A percentile compares a stretch with the other conserved stretches of the same genome.
Evolutionary conservation across 2,329 filamentous ascomycete genomes (phyloP).

Genomic region (Biscogniauxia sp.): DNA sequence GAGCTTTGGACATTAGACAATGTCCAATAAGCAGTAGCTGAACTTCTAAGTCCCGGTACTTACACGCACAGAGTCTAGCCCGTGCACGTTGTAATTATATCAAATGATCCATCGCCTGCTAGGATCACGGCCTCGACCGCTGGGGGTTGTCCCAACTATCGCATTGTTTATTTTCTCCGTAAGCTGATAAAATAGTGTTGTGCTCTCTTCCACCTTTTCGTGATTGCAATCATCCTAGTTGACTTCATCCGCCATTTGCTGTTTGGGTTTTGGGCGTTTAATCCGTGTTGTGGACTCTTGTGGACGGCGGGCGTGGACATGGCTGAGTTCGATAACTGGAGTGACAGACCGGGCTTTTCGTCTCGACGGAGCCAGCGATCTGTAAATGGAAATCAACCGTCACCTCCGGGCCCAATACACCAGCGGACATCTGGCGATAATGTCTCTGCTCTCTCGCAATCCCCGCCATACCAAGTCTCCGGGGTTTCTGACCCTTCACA

Average conservation of each 20-base stretch:
- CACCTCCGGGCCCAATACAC: constrained; percentile 4
- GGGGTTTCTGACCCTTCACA: constrained; percentile 3
- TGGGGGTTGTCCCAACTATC: background rate
- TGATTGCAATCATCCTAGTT: background rate
- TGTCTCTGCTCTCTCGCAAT: constrained; percentile 12
- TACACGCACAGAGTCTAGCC: background rate
- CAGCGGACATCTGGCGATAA: constrained; percentile 12
- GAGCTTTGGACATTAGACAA: background rate
- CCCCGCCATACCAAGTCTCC: constrained; percentile 4
- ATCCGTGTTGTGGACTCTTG: background rate
- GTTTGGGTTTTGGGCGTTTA: background rate
- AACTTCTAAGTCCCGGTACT: background rate
- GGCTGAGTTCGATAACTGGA: background rate
- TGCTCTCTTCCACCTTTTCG: background rate
- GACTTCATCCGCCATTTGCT: background rate
- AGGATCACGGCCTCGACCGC: background rate
- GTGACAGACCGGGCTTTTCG: background rate
- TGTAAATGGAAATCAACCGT: constrained; percentile 2
- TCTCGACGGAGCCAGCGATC: constrained; percentile 7
- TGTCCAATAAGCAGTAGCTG: background rate
- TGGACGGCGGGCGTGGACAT: background rate
- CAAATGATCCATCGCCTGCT: background rate
- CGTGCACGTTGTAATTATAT: background rate
- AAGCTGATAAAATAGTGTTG: background rate
- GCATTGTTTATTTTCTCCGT: background rate